A percentile compares a stretch with the other conserved stretches of the same genome.
Evolutionary conservation across 2,329 filamentous ascomycete genomes (phyloP).

Genomic region (Chaetomium olivaceum): DNA sequence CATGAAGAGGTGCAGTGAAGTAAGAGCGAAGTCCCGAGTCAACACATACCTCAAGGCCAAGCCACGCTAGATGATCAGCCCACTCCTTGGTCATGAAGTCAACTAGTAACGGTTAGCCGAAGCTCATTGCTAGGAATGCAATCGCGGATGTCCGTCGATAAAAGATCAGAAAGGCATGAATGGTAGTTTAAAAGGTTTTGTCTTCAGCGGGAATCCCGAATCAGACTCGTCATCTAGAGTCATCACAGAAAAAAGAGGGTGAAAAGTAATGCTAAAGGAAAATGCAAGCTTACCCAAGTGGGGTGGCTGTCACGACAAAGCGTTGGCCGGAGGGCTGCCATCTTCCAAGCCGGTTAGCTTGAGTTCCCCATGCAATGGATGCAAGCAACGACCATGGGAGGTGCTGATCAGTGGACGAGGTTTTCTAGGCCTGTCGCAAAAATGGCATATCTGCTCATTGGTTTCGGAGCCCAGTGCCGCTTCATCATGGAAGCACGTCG

Average conservation of each 20-base stretch:
- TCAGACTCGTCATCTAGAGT: conserved; percentile 78
- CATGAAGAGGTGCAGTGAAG: conserved; percentile 49
- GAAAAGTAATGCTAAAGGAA: conserved; percentile 21
- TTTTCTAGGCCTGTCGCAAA: conserved; percentile 99
- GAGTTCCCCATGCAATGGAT: conserved; percentile 1
- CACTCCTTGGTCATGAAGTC: background rate
- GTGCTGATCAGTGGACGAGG: conserved; percentile 86
- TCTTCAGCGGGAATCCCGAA: conserved; percentile 71
- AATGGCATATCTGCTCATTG: conserved; percentile 82
- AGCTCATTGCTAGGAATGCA: conserved; percentile 11
- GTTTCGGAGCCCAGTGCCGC: conserved; percentile 96
- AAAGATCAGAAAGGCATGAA: conserved; percentile 65
- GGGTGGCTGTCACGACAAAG: background rate
- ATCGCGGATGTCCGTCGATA: conserved; percentile 6
- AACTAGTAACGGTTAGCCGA: conserved; percentile 22
- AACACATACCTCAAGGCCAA: conserved; percentile 24
- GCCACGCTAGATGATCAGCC: background rate
- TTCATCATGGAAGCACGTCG: conserved; percentile 65
- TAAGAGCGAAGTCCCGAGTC: conserved; percentile 23
- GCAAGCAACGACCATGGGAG: conserved; percentile 6
- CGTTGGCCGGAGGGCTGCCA: background rate
- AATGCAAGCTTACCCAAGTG: conserved; percentile 23
- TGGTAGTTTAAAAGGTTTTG: conserved; percentile 65
- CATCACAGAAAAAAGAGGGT: conserved; percentile 46
- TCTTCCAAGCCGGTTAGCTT: conserved; percentile 23